Percentiles rank a stretch among this genome's conserved stretches.
These are phyloP conservation scores for Castanopsis chinensis DNA, from an alignment of 306 rosid genomes.

Conservation along the genomic window DNA sequence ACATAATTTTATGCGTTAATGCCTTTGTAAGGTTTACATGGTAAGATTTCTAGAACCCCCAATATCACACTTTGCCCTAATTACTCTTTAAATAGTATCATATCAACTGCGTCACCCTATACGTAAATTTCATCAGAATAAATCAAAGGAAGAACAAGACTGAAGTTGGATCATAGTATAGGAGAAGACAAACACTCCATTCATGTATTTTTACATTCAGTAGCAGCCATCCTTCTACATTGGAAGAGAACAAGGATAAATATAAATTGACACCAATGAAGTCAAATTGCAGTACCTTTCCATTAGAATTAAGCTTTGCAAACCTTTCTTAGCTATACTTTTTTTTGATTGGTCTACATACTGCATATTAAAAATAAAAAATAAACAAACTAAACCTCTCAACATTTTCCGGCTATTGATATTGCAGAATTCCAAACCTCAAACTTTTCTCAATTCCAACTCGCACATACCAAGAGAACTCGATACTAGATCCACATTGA, in stretches of 20 bases:
- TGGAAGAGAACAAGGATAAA: background rate
- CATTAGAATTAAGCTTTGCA: background rate
- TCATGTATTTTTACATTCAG: background rate
- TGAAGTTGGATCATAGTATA: background rate
- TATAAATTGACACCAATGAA: background rate
- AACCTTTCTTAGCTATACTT: background rate
- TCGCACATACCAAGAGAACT: too few relatives aligned
- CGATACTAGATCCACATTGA: background rate
- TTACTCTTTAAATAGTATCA: background rate
- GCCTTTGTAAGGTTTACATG: too few relatives aligned
- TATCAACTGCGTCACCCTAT: too few relatives aligned
- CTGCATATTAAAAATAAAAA: background rate
- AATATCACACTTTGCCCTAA: too few relatives aligned
- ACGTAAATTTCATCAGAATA: background rate
- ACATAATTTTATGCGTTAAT: too few relatives aligned
- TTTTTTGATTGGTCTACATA: background rate
- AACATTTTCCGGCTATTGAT: too few relatives aligned
- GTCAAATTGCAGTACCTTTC: background rate
- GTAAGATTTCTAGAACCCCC: too few relatives aligned
- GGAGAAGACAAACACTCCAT: background rate
- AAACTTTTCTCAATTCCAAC: too few relatives aligned
- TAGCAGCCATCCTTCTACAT: background rate
- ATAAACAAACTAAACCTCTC: too few relatives aligned
- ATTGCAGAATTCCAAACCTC: too few relatives aligned
- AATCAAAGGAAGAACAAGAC: background rate